Evolutionary conservation across 805 yeast species (phyloP).

Genomic region (Saturnispora zaruensis): DNA sequence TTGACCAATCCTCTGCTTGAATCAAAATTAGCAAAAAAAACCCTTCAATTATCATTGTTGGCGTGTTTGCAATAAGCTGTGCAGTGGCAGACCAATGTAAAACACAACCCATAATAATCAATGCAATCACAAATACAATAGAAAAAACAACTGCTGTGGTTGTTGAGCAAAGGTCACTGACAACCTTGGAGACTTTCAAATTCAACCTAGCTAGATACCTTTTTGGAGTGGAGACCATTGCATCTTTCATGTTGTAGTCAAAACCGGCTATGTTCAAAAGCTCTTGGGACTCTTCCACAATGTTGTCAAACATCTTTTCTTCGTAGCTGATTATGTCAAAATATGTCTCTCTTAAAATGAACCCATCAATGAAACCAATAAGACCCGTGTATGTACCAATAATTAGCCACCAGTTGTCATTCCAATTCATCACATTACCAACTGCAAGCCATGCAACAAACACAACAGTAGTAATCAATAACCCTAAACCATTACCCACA

Average conservation of each 20-base stretch:
- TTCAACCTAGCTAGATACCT: conserved; percentile 7
- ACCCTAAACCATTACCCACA: conserved; percentile 36
- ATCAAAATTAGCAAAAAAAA: conserved; percentile 32
- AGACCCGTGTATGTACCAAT: conserved; percentile 40
- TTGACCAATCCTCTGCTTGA: conserved; percentile 31
- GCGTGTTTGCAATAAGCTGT: conserved; percentile 33
- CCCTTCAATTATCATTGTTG: conserved; percentile 38
- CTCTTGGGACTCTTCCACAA: conserved; percentile 28
- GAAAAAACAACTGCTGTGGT: conserved; percentile 27
- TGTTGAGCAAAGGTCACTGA: conserved; percentile 27
- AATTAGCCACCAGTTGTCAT: conserved; percentile 37
- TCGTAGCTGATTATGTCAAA: conserved; percentile 21
- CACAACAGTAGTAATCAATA: conserved; percentile 27
- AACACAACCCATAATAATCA: conserved; percentile 28
- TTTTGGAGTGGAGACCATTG: background rate
- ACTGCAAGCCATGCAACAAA: conserved; percentile 32
- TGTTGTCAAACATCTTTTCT: conserved; percentile 19
- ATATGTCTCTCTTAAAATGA: conserved; percentile 32
- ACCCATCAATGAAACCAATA: conserved; percentile 37
- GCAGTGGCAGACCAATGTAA: conserved; percentile 34
- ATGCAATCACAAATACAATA: conserved; percentile 22
- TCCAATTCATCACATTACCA: conserved; percentile 31
- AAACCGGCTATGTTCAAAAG: conserved; percentile 24
- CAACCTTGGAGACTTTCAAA: conserved; percentile 14
- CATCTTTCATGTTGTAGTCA: conserved; percentile 1